Base-by-base conservation (phyloP, 2,329 filamentous ascomycete genomes). In the Colletotrichum filicis region DNA sequence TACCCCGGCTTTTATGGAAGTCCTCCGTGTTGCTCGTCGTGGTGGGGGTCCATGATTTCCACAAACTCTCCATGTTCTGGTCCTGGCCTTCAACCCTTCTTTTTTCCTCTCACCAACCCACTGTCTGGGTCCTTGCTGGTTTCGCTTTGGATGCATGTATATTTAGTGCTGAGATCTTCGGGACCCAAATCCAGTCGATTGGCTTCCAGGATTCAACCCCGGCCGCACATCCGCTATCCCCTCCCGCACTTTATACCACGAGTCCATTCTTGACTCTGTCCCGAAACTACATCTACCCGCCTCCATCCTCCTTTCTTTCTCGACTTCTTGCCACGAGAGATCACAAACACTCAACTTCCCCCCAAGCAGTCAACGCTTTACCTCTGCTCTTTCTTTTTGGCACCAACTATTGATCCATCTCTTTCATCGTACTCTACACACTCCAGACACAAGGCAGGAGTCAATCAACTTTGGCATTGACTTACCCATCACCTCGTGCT, bases 321-420 rank as follows among this genome's bases (percentile, higher is more conserved):
- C 53, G 58, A 8, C 49, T 22, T 22, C 19, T n/a, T 19, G n/a
- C 32, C 49, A 62, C 32, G 49, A 71, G 66, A 71, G 62, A 66
- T 74, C 74, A 79, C 77, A 79, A 77, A 62, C 80, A 83, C 79
- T 58, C 53, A 46, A 35, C 22, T 19, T 28, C 46, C 28, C 30
- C 37, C 42, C 28, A 59, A 46, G 56, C 58, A 49, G 46, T 16
- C 57, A 52, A 35, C 24, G 22, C 8, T 59, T 65, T 52, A 57
- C 56, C 28, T 57, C 52, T 66, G 16, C 52, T 65, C 62, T 30
- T 71, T 74, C 58, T 58, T 71, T 73, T 66, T 62, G 53, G 35
- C 52, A 56, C 59, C 49, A 24, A 35, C 28, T 12, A 8, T 57
- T 26, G 42, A 49, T 28, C 7, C 42, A 52, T 42, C 58, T 7